Conservation (phyloP, 768 basidiomycete species). For the Kwoniella sp. region DNA sequence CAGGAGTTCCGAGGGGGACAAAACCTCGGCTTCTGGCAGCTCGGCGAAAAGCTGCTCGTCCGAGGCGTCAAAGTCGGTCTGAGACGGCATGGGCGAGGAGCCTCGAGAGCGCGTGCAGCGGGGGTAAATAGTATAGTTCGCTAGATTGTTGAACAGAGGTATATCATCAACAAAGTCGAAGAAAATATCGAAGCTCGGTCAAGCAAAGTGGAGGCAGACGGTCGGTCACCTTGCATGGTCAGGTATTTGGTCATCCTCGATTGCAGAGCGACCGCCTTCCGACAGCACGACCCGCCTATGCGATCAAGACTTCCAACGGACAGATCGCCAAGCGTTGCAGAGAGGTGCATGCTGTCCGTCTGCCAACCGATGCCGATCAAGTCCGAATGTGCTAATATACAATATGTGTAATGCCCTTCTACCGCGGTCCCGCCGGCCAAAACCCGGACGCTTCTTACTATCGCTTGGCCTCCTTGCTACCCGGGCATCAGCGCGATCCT, state of each 20-base stretch:
- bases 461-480: constrained; percentile 16
- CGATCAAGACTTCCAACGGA: no score
- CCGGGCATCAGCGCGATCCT: no score
- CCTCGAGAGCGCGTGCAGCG: no score
- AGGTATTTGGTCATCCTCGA: no score
- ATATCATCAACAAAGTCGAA: neutral
- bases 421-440: no score
- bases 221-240: no score
- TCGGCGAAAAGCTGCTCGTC: constrained; percentile 17
- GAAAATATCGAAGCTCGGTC: neutral
- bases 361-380: no score
- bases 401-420: neutral
- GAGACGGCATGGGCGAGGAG: neutral
- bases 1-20: constrained; percentile 50
- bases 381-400: no score
- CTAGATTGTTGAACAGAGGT: neutral
- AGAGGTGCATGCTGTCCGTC: no score
- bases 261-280: no score
- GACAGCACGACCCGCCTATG: no score
- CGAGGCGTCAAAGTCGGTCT: constrained; percentile 4
- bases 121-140: neutral
- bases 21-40: constrained; percentile 29
- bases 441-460: neutral
- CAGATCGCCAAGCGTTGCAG: no score
- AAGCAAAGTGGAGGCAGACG: constrained; percentile 1